Evolutionary conservation across 345 rosid genomes (phyloP), one percentile per base, ranked within the genome.

Genomic region (Barbarea vulgaris): DNA sequence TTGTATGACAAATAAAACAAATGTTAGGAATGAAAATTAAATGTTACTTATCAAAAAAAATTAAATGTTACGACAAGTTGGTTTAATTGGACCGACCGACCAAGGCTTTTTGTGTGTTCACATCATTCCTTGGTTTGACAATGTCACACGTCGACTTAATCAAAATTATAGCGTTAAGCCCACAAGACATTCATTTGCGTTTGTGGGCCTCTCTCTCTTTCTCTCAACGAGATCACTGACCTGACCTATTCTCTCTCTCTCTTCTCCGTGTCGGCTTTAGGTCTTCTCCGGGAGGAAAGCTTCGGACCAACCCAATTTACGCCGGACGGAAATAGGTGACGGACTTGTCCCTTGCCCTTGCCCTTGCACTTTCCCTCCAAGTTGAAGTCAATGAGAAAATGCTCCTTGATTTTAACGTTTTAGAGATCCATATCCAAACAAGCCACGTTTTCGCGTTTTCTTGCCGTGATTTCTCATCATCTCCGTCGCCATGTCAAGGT

Each of bases 381-480:
- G 33, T 4, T 44, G 14, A 65, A 72, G 50, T 72, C 81, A 24
- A 78, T 78, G 81, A 78, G 81, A 78, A 78, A 72, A 78, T 78
- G 81, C 69, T 66, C 56, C 64, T 66, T 22, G 6, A 13, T 39
- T 19, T 13, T 8, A 37, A 71, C 73, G 73, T 50, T 60, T 58
- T 78, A 78, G 39, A 78, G 69, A 72, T 72, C 77, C 63, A 50
- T 31, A 51, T 41, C 30, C 62, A 47, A 22, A 22, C 48, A 22
- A 63, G 5, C 61, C 9, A 5, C 56, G 63, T 65, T 66, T 72
- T 31, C 69, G 19, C 77, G 15, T 65, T 65, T 48, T 48, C 66
- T 27, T 12, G 0, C 70, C 39, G n/a, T 60, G n/a, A 31, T 61
- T 61, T 52, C 75, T 53, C 80, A 9, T 28, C 70, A 5, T 70